phyloP scores from a whole-genome alignment of 2,329 filamentous ascomycete species.

The Dactylellina leptospora region DNA sequence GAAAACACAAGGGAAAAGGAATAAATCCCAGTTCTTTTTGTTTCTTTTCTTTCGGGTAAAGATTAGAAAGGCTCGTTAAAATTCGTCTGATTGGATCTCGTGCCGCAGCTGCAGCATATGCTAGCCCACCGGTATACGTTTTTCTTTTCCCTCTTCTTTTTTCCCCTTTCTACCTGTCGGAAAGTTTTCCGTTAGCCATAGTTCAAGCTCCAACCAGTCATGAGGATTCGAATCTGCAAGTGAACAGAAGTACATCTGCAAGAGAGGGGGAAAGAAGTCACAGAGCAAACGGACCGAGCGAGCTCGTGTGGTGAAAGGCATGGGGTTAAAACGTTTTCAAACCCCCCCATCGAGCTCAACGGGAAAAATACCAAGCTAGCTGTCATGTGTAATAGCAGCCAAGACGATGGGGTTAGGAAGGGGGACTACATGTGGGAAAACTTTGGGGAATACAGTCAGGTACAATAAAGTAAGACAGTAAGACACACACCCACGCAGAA shows the following conservation, averaged over 20 bases:
- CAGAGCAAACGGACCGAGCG: background rate
- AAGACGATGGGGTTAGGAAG: background rate
- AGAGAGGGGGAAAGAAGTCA: too few species aligned
- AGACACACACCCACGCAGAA: background rate
- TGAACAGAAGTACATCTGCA: too few species aligned
- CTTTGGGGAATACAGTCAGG: constrained; percentile 3
- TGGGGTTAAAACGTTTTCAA: too few species aligned
- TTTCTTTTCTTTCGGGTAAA: background rate
- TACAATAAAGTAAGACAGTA: constrained; percentile 14
- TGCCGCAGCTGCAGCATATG: background rate
- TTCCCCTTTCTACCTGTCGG: constrained; percentile 27
- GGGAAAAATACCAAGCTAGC: background rate
- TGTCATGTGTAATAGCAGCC: background rate
- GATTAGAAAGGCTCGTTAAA: background rate
- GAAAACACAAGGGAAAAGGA: too few species aligned
- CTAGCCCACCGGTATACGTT: background rate
- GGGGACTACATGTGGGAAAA: constrained; percentile 8
- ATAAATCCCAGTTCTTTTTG: too few species aligned
- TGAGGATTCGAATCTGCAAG: too few species aligned
- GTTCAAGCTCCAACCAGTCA: background rate
- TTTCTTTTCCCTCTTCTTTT: too few species aligned
- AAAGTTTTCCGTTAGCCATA: constrained; percentile 27
- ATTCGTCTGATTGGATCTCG: constrained; percentile 5
- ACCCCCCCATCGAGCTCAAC: background rate
- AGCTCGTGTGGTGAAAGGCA: background rate